Percentiles rank a stretch among this genome's conserved stretches.
Evolutionary conservation across 495 filamentous ascomycete species (phyloP).

Genomic region (Trichoderma virens): DNA sequence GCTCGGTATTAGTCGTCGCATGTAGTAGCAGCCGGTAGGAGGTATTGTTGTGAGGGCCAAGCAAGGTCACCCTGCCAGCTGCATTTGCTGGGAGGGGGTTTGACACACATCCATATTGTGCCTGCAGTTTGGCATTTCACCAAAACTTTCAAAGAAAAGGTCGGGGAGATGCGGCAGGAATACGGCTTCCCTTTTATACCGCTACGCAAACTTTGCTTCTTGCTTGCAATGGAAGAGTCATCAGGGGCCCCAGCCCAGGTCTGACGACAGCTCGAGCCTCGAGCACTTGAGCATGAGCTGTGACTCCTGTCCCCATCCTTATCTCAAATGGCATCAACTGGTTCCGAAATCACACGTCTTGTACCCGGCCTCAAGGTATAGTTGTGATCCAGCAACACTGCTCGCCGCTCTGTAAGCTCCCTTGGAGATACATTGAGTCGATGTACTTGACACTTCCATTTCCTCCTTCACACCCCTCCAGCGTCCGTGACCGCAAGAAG

Average conservation of each 20-base stretch:
- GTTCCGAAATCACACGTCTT: neutral
- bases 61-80: conserved; percentile 7
- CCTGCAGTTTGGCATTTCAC: neutral
- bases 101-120: neutral
- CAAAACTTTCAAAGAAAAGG: neutral
- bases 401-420: neutral
- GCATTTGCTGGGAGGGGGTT: neutral
- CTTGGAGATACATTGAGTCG: neutral
- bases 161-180: neutral
- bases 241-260: neutral
- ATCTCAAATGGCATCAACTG: neutral
- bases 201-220: conserved; percentile 6
- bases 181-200: conserved; percentile 3
- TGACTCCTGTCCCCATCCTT: conserved; percentile 6
- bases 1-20: neutral
- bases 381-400: neutral
- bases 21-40: neutral
- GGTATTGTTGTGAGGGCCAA: neutral
- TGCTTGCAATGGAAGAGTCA: conserved; percentile 3
- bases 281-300: neutral
- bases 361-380: neutral
- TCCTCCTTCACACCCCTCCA: neutral
- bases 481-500: neutral
- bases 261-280: conserved; percentile 6
- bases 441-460: neutral